These are phyloP conservation scores for Byssothecium circinans DNA, from an alignment of 2,329 filamentous ascomycete species.

Conservation along the genomic window DNA sequence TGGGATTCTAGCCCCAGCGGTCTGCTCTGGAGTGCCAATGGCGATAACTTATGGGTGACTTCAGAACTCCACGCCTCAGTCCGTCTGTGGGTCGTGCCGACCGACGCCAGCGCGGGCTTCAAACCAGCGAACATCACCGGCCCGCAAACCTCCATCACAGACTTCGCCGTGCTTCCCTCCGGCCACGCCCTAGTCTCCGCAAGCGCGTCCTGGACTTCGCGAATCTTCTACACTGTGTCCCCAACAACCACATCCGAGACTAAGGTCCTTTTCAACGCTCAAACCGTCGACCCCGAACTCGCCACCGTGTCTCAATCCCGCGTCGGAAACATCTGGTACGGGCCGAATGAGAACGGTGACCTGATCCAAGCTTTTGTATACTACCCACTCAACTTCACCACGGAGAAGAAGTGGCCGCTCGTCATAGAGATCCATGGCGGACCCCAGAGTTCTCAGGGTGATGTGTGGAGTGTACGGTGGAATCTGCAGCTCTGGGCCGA, in stretches of 20 bases:
- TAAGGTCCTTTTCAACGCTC: conserved; percentile 59
- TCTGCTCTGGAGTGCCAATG: conserved; percentile 33
- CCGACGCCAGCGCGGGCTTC: conserved; percentile 57
- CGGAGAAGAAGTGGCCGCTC: conserved; percentile 73
- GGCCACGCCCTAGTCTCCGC: conserved; percentile 52
- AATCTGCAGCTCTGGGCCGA: conserved; percentile 83
- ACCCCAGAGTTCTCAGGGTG: conserved; percentile 72
- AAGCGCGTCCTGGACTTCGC: conserved; percentile 34
- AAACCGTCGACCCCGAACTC: conserved; percentile 64
- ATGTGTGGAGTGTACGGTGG: conserved; percentile 80
- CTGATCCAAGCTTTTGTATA: conserved; percentile 68
- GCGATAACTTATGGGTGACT: conserved; percentile 34
- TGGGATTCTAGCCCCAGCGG: conserved; percentile 39
- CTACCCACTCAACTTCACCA: conserved; percentile 65
- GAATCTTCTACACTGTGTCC: conserved; percentile 35
- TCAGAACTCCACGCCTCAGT: conserved; percentile 36
- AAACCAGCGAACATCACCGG: conserved; percentile 49
- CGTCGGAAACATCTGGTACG: conserved; percentile 69
- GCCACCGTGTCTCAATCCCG: conserved; percentile 66
- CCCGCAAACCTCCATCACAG: conserved; percentile 36
- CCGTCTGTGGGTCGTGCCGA: conserved; percentile 62
- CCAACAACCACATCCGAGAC: conserved; percentile 32
- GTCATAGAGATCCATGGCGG: conserved; percentile 81
- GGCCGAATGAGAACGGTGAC: conserved; percentile 58
- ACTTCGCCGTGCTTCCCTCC: conserved; percentile 60